Base-by-base conservation (phyloP, 441 rosid genomes). In the Brassica hybrid region DNA sequence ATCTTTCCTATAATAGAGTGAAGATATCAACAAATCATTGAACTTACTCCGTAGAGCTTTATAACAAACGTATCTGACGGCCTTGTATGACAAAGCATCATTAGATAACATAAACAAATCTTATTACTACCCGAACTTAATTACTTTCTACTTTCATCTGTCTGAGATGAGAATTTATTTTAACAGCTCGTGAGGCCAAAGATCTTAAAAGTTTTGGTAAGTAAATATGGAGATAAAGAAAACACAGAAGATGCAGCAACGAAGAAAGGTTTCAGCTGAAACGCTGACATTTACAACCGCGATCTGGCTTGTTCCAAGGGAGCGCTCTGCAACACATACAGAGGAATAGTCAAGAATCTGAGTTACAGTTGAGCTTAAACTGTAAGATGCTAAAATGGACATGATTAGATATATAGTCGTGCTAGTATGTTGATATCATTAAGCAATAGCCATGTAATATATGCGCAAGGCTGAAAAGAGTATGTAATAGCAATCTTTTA, bases 241-340 rank as follows among this genome's bases (percentile, higher is more conserved):
- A 64, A 58, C 64, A 71, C 19, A 43, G 61, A 8, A 71, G 72
- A 77, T 45, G 56, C 76, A 18, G 52, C 69, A 64, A 57, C 34
- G 32, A 36, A n/a, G 65, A 58, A 58, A 9, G 2, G 64, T 27
- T 65, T 59, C 27, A 4, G 1, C 18, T 59, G 23, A 72, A 65
- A 59, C 8, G 27, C 17, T 63, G 71, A 61, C 61, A 48, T 7
- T 82, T 79, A 93, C 83, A 91, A 30, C 74, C 90, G 88, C 2
- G 98, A 86, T 66, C 84, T 87, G 6, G 84, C 85, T 77, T 85
- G 89, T 38, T 85, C 89, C 78, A 85, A 80, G 0, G 88, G 89
- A 73, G 90, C 80, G 76, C 95, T 85, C 97, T 93, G 94, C 81
- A 80, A 73, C 34, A 74, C 13, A 75, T 43, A 56, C 52, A 23